Conservation (phyloP, 139 green algal genomes). For the Chlamydomonas applanata region DNA sequence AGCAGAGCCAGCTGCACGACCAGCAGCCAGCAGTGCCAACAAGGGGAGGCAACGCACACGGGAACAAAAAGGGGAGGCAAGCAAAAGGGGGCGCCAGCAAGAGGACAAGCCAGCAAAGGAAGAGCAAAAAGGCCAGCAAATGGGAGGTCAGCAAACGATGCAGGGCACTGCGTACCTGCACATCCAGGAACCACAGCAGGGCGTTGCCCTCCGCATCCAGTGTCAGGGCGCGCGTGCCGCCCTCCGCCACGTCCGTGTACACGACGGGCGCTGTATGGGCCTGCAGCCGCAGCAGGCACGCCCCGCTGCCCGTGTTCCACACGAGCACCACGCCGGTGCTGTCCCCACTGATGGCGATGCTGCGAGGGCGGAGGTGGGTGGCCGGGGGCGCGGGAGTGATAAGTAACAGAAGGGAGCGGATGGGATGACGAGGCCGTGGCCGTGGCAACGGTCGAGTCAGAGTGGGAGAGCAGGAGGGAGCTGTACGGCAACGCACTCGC, state of each 20-base stretch:
- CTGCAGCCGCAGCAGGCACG: constrained; percentile 25
- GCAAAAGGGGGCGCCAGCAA: too few relatives aligned
- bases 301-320: constrained; percentile 18
- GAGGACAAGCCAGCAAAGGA: neutral
- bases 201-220: constrained; percentile 38
- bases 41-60: neutral
- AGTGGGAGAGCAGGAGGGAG: too few relatives aligned
- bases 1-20: neutral
- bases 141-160: too few relatives aligned
- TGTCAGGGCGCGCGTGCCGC: constrained; percentile 24
- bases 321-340: constrained; percentile 28
- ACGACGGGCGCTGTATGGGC: constrained; percentile 29
- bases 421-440: too few relatives aligned
- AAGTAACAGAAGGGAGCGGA: too few relatives aligned
- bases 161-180: neutral
- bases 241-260: constrained; percentile 21
- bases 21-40: neutral
- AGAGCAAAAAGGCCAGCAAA: too few relatives aligned
- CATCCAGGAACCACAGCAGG: constrained; percentile 38
- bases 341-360: constrained; percentile 35
- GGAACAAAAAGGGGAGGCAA: neutral
- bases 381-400: too few relatives aligned
- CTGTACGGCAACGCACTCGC: too few relatives aligned
- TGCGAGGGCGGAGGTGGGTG: too few relatives aligned
- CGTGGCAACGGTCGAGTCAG: too few relatives aligned